These are phyloP conservation scores for Gynochthodes officinalis DNA, from an alignment of 257 asterid genomes.

Conservation along the genomic window DNA sequence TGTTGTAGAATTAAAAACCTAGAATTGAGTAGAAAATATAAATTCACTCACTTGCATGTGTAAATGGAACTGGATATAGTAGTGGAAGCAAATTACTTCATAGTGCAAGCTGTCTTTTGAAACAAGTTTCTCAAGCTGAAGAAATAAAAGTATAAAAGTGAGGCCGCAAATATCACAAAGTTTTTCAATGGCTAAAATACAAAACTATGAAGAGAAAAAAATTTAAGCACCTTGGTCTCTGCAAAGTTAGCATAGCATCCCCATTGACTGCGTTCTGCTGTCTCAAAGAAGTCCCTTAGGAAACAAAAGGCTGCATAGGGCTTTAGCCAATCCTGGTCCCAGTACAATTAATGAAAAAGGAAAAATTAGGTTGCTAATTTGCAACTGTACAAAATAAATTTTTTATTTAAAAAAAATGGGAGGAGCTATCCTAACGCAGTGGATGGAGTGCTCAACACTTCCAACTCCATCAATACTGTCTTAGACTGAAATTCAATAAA, in stretches of 20 bases:
- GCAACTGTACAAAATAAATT: not conserved
- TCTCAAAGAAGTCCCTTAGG: constrained; percentile 89
- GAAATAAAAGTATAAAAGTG: constrained; percentile 20
- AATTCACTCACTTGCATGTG: constrained; percentile 64
- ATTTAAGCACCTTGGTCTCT: constrained; percentile 53
- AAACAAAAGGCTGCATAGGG: constrained; percentile 98
- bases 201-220: not conserved
- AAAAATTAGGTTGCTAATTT: constrained; percentile 4
- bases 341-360: constrained; percentile 8
- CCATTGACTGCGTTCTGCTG: constrained; percentile 97
- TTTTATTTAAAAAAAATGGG: not conserved
- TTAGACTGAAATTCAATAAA: not conserved
- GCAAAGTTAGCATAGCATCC: constrained; percentile 75
- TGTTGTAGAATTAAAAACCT: constrained; percentile 1
- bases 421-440: not conserved
- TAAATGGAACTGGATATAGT: constrained; percentile 85
- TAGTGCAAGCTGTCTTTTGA: constrained; percentile 67
- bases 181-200: not conserved
- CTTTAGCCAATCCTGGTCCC: constrained; percentile 80
- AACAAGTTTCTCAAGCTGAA: constrained; percentile 90
- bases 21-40: constrained; percentile 11
- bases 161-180: constrained; percentile 12
- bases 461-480: too few species aligned
- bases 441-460: not conserved
- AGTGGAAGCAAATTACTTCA: constrained; percentile 71